Conservation (phyloP, 2,329 filamentous ascomycete species). For the Botrytis deweyae region DNA sequence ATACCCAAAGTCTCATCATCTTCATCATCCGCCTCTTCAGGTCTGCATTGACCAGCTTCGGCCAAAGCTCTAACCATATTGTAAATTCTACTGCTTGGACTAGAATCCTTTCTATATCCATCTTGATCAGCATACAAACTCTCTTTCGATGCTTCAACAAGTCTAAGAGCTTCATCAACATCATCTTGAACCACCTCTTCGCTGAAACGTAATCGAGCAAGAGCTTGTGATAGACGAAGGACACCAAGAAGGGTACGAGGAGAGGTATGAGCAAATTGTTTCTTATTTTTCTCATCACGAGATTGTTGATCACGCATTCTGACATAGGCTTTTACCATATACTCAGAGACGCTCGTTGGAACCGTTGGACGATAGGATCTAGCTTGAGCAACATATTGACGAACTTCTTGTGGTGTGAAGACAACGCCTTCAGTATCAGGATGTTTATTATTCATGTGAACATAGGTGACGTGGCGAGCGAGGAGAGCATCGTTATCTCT, state of each 20-base stretch:
- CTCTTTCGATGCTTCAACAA: slow-evolving; percentile 92
- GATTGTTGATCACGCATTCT: slow-evolving; percentile 90
- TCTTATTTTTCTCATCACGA: slow-evolving; percentile 84
- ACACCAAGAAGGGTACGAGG: slow-evolving; percentile 91
- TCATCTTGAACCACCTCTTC: slow-evolving; percentile 84
- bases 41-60: slow-evolving; percentile 67
- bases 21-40: slow-evolving; percentile 56
- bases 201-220: slow-evolving; percentile 88
- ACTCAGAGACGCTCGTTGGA: slow-evolving; percentile 83
- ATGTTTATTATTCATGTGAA: slow-evolving; percentile 95
- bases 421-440: slow-evolving; percentile 77
- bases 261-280: slow-evolving; percentile 91
- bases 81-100: slow-evolving; percentile 87
- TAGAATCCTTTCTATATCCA: slow-evolving; percentile 64
- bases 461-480: slow-evolving; percentile 90
- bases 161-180: slow-evolving; percentile 88
- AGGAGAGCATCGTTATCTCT: slow-evolving; percentile 90
- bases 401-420: slow-evolving; percentile 89
- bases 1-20: slow-evolving; percentile 64
- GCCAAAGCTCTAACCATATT: slow-evolving; percentile 88
- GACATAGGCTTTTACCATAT: slow-evolving; percentile 96
- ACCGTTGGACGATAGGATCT: slow-evolving; percentile 86
- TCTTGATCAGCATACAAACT: slow-evolving; percentile 73
- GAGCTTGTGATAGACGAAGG: slow-evolving; percentile 87
- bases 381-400: slow-evolving; percentile 92